phyloP scores from a whole-genome alignment of 2,329 filamentous ascomycete genomes.

The Diaporthe ampelina region DNA sequence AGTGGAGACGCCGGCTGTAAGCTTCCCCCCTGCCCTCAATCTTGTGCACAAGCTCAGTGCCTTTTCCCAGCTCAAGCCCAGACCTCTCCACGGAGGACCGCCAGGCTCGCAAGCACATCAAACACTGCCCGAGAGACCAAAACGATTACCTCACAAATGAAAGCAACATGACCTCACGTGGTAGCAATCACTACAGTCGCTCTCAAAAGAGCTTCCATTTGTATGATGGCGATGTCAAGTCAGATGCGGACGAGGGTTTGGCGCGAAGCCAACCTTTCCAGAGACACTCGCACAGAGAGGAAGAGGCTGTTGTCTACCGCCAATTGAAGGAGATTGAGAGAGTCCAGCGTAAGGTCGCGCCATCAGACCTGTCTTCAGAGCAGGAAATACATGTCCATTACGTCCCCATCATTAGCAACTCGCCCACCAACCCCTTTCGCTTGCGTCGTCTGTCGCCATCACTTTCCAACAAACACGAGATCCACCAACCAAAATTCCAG shows the following conservation, averaged over 20 bases:
- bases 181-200: neutral
- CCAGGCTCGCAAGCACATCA: slow-evolving; percentile 33
- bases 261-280: slow-evolving; percentile 10
- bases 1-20: slow-evolving; percentile 29
- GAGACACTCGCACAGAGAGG: neutral
- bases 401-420: slow-evolving; percentile 34
- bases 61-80: slow-evolving; percentile 16
- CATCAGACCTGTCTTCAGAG: slow-evolving; percentile 32
- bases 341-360: slow-evolving; percentile 33
- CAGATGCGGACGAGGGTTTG: slow-evolving; percentile 33
- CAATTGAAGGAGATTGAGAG: slow-evolving; percentile 31
- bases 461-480: slow-evolving; percentile 8
- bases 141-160: neutral
- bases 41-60: slow-evolving; percentile 2
- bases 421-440: slow-evolving; percentile 26
- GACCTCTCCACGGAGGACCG: slow-evolving; percentile 31
- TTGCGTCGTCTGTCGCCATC: slow-evolving; percentile 10
- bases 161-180: neutral
- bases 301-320: slow-evolving; percentile 14
- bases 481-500: slow-evolving; percentile 15
- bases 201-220: slow-evolving; percentile 20
- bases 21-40: neutral
- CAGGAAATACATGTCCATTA: slow-evolving; percentile 39
- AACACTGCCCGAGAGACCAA: neutral
- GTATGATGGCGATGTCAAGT: slow-evolving; percentile 11